Evolutionary conservation across 352 stramenopile genomes (phyloP), one percentile per base, ranked within the genome.

Genomic region (Phytopythium helicoides): DNA sequence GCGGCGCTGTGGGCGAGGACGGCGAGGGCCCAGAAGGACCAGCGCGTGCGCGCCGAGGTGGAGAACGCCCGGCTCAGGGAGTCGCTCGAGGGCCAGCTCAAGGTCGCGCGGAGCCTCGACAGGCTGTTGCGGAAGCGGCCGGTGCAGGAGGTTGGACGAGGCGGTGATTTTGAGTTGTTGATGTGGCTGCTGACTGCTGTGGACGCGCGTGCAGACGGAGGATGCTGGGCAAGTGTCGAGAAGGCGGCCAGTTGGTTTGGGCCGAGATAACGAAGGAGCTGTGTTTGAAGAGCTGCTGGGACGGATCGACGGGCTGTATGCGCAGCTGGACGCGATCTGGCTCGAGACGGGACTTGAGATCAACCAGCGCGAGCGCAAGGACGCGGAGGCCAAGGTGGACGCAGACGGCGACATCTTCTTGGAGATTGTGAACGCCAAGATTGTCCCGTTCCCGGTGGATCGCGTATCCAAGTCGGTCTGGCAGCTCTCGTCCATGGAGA

Each of bases 41-140:
- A 71, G 50, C 68, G 70, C 23, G 49, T 68, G 31, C 45, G 60
- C 28, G 59, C 54, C 1, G 64, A 81, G 36, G 56, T 66, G 25
- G 67, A 78, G 55, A 81, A 78, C 37, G 23, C 64, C 2, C 54
- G 64, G 45, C 50, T 79, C 39, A 52, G 44, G 5, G 47, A 50
- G 28, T 39, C 41, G 38, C 53, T 71, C 11, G 53, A 73, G 44
- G 56, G 57, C 2, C 65, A 73, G 38, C 37, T 75, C 33, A 68
- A 69, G 42, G 51, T 75, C 15, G 54, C 62, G 14, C 35, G 39
- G 18, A 58, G 52, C 25, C 42, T 75, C 31, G 58, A 68, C 33
- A 71, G 59, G 37, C 15, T 69, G 39, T 52, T 75, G 1, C 50
- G 56, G 23, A 71, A 72, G 52, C 48, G 55, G 21, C 51, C 55